Evolutionary conservation across 306 rosid species (phyloP).

Genomic region (Delonix regia): DNA sequence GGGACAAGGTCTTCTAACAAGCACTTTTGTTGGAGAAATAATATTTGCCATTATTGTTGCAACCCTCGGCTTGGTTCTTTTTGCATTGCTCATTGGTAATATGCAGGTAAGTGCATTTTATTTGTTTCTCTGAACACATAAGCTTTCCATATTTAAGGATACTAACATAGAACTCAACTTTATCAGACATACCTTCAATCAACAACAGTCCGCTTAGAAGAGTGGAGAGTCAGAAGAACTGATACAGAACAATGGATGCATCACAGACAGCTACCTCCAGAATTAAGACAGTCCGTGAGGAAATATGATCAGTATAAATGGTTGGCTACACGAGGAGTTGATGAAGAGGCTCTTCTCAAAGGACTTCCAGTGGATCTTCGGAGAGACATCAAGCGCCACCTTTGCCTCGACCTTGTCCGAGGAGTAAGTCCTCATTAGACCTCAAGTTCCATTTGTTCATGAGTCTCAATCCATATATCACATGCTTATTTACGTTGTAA

Average conservation of each 20-base stretch:
- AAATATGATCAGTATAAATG: constrained; percentile 89
- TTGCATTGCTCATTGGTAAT: constrained; percentile 88
- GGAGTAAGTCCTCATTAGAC: constrained; percentile 55
- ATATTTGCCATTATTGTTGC: constrained; percentile 79
- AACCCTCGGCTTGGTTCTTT: constrained; percentile 85
- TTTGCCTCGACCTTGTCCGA: constrained; percentile 91
- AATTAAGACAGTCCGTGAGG: constrained; percentile 68
- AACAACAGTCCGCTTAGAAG: constrained; percentile 79
- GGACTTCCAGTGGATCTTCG: constrained; percentile 84
- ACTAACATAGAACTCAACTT: constrained; percentile 5
- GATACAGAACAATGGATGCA: constrained; percentile 98
- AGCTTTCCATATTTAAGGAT: neutral
- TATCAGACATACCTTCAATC: constrained; percentile 89
- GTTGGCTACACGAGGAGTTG: constrained; percentile 93
- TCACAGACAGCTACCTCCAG: constrained; percentile 84
- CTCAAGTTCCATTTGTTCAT: neutral
- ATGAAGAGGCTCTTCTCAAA: constrained; percentile 81
- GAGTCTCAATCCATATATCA: neutral
- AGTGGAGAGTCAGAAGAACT: constrained; percentile 90
- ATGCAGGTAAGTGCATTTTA: constrained; percentile 73
- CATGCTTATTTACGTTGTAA: neutral
- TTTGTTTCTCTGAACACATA: neutral
- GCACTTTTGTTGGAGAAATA: constrained; percentile 88
- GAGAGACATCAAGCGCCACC: constrained; percentile 92
- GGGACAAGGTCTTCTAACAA: constrained; percentile 87